Conservation (phyloP, 306 rosid species). For the Rosa rugosa region DNA sequence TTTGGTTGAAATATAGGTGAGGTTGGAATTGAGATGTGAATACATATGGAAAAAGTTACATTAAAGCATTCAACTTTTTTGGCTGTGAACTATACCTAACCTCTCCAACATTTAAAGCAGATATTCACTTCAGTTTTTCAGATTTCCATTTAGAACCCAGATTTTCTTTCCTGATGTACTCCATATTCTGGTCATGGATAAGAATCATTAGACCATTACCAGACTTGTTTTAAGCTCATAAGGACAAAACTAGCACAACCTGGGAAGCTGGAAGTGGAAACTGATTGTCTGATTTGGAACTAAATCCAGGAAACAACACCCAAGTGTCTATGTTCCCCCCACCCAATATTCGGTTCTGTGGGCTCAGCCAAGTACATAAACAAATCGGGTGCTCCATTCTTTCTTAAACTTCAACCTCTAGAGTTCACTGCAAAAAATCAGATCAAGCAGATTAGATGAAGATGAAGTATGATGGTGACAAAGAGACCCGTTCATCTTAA, state of each 20-base stretch:
- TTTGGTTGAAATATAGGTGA: neutral
- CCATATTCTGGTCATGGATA: neutral
- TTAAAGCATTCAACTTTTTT: neutral
- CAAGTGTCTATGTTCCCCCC: neutral
- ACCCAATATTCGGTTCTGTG: neutral
- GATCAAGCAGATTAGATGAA: neutral
- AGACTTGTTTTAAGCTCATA: neutral
- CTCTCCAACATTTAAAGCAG: neutral
- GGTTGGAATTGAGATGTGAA: neutral
- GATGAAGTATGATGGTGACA: neutral
- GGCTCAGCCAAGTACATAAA: neutral
- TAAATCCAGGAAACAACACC: conserved; percentile 17
- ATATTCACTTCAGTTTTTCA: neutral
- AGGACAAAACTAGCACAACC: neutral
- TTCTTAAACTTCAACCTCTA: neutral
- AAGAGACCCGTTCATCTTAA: neutral
- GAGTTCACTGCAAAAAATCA: neutral
- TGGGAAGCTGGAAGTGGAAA: neutral
- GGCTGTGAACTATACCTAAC: conserved; percentile 5
- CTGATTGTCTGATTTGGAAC: neutral
- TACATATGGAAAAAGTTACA: neutral
- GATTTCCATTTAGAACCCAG: neutral
- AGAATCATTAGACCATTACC: neutral
- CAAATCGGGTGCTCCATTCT: neutral
- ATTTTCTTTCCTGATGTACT: neutral